Evolutionary conservation across 2,329 filamentous ascomycete genomes (phyloP), one percentile per base, ranked within the genome.

Genomic region (Amphichorda felina): DNA sequence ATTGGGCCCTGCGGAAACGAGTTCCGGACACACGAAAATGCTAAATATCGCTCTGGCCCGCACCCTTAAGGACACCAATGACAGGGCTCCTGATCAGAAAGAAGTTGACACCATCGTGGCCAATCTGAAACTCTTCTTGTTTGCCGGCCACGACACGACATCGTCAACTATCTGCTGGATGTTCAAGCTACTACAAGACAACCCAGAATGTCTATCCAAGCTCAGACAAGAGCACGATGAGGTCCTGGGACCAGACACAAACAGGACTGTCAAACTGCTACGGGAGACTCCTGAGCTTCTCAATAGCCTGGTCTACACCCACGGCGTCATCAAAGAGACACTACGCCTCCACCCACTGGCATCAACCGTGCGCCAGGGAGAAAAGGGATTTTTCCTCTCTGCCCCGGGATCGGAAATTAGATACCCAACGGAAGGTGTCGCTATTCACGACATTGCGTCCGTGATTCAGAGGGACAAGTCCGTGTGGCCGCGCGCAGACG

Each of bases 271-370:
- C 15, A 50, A 53, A 19, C n/a, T n/a, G n/a, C n/a, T n/a, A n/a
- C n/a, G n/a, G n/a, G 42, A 55, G 3, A 53, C 67, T 19, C 34
- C 34, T 6, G n/a, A 30, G 14, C 34, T 66, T 4, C 54, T 75
- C 35, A 70, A 68, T 47, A 53, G 61, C 28, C 56, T 75, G 17
- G 57, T 60, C 1, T 73, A 70, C 46, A 70, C 68, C 3, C 53
- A 51, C 5, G 68, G 67, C 24, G 59, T 71, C 9, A 59, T 72
- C 40, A 69, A 69, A 40, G 72, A 76, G 50, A 59, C 61, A 1
- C 54, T 75, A 3, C 60, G 71, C 4, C 46, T 75, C 24, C 70
- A 63, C 43, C 65, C 69, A 0, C 61, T 70, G 2, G 65, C 47
- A 53, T 18, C 57, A 18, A 61, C 60, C 3, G 55, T 64, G 18